Evolutionary conservation across 306 rosid species (phyloP).

Genomic region (Ochetophila trinervis): DNA sequence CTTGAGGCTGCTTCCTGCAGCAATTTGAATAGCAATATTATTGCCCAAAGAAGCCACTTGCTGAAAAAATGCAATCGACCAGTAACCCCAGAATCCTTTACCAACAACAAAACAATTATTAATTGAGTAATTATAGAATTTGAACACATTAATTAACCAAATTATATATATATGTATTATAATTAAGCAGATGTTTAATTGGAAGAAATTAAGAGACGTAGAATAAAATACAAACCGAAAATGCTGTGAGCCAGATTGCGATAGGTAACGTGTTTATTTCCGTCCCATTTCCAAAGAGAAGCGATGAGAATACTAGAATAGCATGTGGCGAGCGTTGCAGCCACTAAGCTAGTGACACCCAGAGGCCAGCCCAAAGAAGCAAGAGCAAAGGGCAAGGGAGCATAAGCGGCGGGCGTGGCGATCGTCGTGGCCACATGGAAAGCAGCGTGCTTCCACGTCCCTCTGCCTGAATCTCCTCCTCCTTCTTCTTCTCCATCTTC

Average conservation of each 20-base stretch:
- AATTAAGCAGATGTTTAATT: neutral
- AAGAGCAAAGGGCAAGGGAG: slow-evolving; percentile 76
- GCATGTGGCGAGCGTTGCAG: slow-evolving; percentile 73
- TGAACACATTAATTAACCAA: no score
- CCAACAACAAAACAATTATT: slow-evolving; percentile 9
- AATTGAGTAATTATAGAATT: no score
- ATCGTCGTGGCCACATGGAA: slow-evolving; percentile 76
- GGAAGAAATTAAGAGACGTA: slow-evolving; percentile 1
- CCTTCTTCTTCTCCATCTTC: slow-evolving; percentile 11
- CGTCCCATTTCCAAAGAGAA: slow-evolving; percentile 82
- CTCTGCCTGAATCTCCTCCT: slow-evolving; percentile 23
- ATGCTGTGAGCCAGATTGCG: slow-evolving; percentile 57
- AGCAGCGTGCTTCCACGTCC: slow-evolving; percentile 79
- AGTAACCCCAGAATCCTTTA: slow-evolving; percentile 74
- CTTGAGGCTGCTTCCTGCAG: slow-evolving; percentile 82
- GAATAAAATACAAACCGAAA: slow-evolving; percentile 39
- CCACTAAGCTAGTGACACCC: slow-evolving; percentile 63
- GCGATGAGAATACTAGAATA: slow-evolving; percentile 70
- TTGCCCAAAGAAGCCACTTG: slow-evolving; percentile 81
- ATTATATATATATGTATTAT: neutral
- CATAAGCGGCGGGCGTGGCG: slow-evolving; percentile 80
- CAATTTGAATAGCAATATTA: slow-evolving; percentile 79
- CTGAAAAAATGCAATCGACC: slow-evolving; percentile 68
- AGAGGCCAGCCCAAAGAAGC: slow-evolving; percentile 81
- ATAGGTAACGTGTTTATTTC: slow-evolving; percentile 63